Evolutionary conservation across 2,329 filamentous ascomycete species (phyloP).

Genomic region (Exserohilum rostratum): DNA sequence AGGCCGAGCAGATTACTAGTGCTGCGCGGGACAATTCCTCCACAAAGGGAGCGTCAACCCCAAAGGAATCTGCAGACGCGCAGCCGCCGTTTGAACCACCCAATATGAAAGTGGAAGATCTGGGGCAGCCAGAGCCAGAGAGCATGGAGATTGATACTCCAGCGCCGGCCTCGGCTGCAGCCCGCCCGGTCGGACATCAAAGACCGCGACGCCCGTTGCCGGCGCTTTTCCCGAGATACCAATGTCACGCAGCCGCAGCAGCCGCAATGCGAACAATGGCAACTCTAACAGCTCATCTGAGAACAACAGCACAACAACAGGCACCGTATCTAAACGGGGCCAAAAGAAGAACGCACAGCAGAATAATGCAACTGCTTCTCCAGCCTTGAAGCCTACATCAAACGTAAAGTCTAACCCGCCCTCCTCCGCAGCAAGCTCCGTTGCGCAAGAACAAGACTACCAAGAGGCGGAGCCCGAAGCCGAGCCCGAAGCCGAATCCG

Average conservation of each 20-base stretch:
- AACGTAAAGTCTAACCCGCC: constrained; percentile 38
- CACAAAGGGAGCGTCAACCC: constrained; percentile 34
- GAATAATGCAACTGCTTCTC: constrained; percentile 32
- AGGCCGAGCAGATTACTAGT: constrained; percentile 42
- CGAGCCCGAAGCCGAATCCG: constrained; percentile 42
- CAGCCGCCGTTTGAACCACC: constrained; percentile 56
- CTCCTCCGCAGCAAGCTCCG: constrained; percentile 41
- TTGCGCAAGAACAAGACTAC: constrained; percentile 42
- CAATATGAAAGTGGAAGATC: constrained; percentile 57
- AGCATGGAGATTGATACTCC: constrained; percentile 43
- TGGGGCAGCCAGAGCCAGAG: constrained; percentile 53
- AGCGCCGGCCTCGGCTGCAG: constrained; percentile 35
- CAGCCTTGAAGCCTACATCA: constrained; percentile 32
- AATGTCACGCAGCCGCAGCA: constrained; percentile 52
- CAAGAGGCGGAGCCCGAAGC: constrained; percentile 37
- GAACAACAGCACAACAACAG: constrained; percentile 46
- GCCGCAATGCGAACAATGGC: constrained; percentile 48
- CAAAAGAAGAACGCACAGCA: constrained; percentile 43
- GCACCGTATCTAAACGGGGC: constrained; percentile 43
- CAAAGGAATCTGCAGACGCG: constrained; percentile 37
- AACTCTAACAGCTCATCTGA: constrained; percentile 47
- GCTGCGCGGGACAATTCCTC: constrained; percentile 32
- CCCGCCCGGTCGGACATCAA: constrained; percentile 53
- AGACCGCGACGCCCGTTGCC: constrained; percentile 56
- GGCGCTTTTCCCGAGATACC: constrained; percentile 51